Percentiles rank a stretch among this genome's conserved stretches.
phyloP scores from a whole-genome alignment of 495 filamentous ascomycete genomes.

The Parmelia sp. region DNA sequence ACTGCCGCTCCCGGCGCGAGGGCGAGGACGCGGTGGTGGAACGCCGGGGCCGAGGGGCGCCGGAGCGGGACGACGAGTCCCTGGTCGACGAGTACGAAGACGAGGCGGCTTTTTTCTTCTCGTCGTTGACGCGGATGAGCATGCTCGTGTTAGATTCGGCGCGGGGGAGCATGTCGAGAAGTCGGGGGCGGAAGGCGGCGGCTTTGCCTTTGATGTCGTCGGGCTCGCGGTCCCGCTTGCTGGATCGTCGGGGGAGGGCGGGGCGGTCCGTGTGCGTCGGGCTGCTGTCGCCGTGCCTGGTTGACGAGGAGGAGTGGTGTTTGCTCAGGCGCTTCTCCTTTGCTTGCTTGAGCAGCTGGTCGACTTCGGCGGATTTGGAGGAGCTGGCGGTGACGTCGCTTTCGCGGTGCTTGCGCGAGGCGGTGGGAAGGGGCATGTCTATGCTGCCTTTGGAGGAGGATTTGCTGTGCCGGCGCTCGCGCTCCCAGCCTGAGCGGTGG shows the following conservation, averaged over 20 bases:
- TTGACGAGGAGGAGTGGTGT: constrained; percentile 15
- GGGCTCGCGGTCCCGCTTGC: constrained; percentile 12
- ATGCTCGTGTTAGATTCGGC: constrained; percentile 21
- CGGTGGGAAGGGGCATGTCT: not conserved
- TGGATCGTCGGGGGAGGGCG: constrained; percentile 11
- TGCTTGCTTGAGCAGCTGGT: constrained; percentile 19
- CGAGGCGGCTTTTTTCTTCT: no score
- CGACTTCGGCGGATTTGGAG: constrained; percentile 20
- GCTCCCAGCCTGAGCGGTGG: constrained; percentile 27
- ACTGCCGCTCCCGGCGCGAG: constrained; percentile 8
- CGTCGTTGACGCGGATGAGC: constrained; percentile 18
- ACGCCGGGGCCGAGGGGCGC: not conserved
- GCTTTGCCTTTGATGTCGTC: constrained; percentile 16
- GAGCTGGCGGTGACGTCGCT: constrained; percentile 33
- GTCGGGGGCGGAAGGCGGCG: constrained; percentile 13
- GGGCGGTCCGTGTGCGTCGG: constrained; percentile 5
- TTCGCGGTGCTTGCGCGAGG: constrained; percentile 25
- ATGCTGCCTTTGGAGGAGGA: constrained; percentile 21
- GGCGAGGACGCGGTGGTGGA: constrained; percentile 14
- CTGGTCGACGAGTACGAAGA: not conserved
- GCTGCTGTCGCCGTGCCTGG: constrained; percentile 2
- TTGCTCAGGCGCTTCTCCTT: constrained; percentile 24
- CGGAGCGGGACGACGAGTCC: constrained; percentile 1
- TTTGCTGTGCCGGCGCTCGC: constrained; percentile 25
- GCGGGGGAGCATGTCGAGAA: constrained; percentile 20